Conservation (phyloP, 352 stramenopile genomes). For the Globisporangium carolinianum region DNA sequence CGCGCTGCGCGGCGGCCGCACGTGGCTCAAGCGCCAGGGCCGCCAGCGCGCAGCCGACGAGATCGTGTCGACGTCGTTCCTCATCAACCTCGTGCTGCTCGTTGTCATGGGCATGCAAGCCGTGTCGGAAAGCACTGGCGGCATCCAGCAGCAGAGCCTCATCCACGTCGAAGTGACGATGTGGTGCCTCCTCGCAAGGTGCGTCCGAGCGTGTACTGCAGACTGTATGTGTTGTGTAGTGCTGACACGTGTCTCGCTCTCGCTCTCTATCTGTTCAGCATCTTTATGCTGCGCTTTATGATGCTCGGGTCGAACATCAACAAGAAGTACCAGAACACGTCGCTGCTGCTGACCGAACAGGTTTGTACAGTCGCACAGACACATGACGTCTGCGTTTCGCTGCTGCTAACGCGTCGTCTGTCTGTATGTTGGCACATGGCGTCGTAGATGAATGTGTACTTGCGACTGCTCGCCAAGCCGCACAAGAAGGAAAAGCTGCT, state of each 20-base stretch:
- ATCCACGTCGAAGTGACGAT: conserved; percentile 81
- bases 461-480: conserved; percentile 72
- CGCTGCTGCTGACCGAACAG: conserved; percentile 86
- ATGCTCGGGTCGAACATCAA: conserved; percentile 89
- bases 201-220: conserved; percentile 11
- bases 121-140: conserved; percentile 48
- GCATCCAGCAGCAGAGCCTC: conserved; percentile 53
- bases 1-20: conserved; percentile 75
- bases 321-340: conserved; percentile 90
- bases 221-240: too few relatives aligned
- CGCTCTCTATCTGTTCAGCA: conserved; percentile 25
- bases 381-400: too few relatives aligned
- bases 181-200: conserved; percentile 82
- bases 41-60: conserved; percentile 82
- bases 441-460: conserved; percentile 79
- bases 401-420: neutral
- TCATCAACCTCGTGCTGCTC: conserved; percentile 82
- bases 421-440: neutral
- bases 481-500: conserved; percentile 88
- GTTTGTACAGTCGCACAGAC: conserved; percentile 14
- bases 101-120: conserved; percentile 83
- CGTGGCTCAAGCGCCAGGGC: conserved; percentile 84
- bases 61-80: conserved; percentile 85
- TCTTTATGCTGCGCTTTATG: conserved; percentile 89
- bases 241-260: conserved; percentile 2